phyloP scores from a whole-genome alignment of 2,329 filamentous ascomycete species.

The Cryphonectria radicalis region DNA sequence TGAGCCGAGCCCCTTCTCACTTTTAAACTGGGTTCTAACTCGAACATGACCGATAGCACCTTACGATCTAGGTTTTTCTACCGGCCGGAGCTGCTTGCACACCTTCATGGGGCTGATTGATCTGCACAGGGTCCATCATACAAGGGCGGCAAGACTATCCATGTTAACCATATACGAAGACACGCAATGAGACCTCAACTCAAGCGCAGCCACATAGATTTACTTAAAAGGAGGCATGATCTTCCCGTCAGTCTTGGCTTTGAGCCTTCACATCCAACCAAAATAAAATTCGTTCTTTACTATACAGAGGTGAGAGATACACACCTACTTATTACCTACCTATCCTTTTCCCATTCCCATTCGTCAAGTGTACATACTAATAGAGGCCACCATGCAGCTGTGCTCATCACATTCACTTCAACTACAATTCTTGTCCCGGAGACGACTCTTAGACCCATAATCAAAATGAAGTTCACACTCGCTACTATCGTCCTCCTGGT shows the following conservation, averaged over 20 bases:
- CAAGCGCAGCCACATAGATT: not conserved
- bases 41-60: not conserved
- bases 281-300: slow-evolving; percentile 17
- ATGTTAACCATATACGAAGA: not conserved
- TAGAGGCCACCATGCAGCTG: slow-evolving; percentile 10
- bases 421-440: slow-evolving; percentile 12
- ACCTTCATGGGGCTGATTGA: not conserved
- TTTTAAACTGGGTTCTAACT: not conserved
- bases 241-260: not conserved
- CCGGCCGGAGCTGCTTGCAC: not conserved
- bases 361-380: not conserved
- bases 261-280: not conserved
- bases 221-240: slow-evolving; percentile 12
- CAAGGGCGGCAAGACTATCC: slow-evolving; percentile 16
- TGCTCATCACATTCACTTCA: slow-evolving; percentile 23
- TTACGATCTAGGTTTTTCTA: not conserved
- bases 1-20: not conserved
- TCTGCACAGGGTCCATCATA: slow-evolving; percentile 19
- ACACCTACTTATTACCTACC: not conserved
- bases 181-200: not conserved
- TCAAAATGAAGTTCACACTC: slow-evolving; percentile 26
- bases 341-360: not conserved
- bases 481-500: slow-evolving; percentile 21
- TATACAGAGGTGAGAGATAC: slow-evolving; percentile 17
- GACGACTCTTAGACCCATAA: slow-evolving; percentile 8